A percentile compares a stretch with the other conserved stretches of the same genome.
Evolutionary conservation across 306 rosid genomes (phyloP).

Genomic region (Gleditsia sinensis): DNA sequence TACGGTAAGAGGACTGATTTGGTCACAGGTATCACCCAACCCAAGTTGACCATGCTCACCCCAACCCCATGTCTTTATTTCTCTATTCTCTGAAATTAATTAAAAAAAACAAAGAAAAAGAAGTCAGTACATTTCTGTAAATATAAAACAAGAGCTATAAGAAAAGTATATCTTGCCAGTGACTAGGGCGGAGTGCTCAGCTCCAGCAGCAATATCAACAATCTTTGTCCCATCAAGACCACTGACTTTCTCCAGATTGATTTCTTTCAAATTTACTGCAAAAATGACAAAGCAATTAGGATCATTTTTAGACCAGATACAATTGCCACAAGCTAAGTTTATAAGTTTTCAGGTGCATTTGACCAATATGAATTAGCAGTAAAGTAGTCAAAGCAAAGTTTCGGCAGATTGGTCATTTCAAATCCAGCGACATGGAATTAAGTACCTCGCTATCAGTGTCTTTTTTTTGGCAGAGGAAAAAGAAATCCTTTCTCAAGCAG

Average conservation of each 20-base stretch:
- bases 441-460: no score
- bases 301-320: neutral
- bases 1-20: constrained; percentile 55
- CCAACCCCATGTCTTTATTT: constrained; percentile 91
- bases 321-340: neutral
- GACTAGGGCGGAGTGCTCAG: constrained; percentile 78
- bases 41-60: constrained; percentile 99
- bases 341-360: neutral
- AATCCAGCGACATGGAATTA: no score
- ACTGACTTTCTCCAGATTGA: constrained; percentile 50
- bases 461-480: neutral
- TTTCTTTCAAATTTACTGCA: constrained; percentile 43
- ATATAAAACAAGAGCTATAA: neutral
- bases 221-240: constrained; percentile 53
- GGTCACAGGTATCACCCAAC: constrained; percentile 68
- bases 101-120: neutral
- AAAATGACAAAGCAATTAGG: constrained; percentile 4
- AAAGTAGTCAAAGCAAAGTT: neutral
- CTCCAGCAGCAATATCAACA: constrained; percentile 70
- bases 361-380: neutral
- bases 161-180: constrained; percentile 54
- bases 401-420: neutral
- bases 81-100: constrained; percentile 54
- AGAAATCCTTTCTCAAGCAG: no score
- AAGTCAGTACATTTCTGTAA: constrained; percentile 16